Evolutionary conservation across 108 stramenopile genomes (phyloP).

Genomic region (Cyclotella choctawhatcheeana): DNA sequence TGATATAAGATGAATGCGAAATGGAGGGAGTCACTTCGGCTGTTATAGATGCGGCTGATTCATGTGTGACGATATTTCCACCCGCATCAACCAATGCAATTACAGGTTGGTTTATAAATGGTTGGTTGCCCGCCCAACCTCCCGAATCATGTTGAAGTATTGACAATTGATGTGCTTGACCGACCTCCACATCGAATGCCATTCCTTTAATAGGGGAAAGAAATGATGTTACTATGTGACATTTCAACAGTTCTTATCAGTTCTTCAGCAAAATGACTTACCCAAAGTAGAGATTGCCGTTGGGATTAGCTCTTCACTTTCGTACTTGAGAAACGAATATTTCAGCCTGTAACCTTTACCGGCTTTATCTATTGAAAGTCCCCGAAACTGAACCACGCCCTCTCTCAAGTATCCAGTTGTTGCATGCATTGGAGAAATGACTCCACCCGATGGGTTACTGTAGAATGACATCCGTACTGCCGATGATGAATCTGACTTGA

Average conservation of each 20-base stretch:
- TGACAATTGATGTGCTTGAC: constrained; percentile 33
- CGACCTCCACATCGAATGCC: constrained; percentile 48
- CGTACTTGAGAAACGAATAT: constrained; percentile 31
- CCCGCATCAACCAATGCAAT: constrained; percentile 53
- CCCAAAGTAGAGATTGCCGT: constrained; percentile 22
- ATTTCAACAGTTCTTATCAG: too few relatives aligned
- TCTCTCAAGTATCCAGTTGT: constrained; percentile 29
- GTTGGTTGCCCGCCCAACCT: constrained; percentile 61
- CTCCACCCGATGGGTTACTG: constrained; percentile 46
- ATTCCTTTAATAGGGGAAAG: too few relatives aligned
- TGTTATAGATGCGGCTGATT: constrained; percentile 20
- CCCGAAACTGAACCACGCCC: constrained; percentile 42
- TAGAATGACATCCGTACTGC: constrained; percentile 37
- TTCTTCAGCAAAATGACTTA: too few relatives aligned
- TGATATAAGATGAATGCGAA: constrained; percentile 22
- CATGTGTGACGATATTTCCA: constrained; percentile 45
- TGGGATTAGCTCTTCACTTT: constrained; percentile 1
- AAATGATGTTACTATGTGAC: too few relatives aligned
- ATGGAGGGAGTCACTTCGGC: constrained; percentile 44
- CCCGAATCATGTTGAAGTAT: constrained; percentile 30
- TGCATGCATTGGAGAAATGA: constrained; percentile 14
- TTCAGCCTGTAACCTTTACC: constrained; percentile 42
- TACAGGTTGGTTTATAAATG: constrained; percentile 52
- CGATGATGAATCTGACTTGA: constrained; percentile 42
- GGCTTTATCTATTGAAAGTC: constrained; percentile 47